A percentile compares a stretch with the other conserved stretches of the same genome.
Evolutionary conservation across 2,329 filamentous ascomycete species (phyloP).

Genomic region (Beauveria australis): DNA sequence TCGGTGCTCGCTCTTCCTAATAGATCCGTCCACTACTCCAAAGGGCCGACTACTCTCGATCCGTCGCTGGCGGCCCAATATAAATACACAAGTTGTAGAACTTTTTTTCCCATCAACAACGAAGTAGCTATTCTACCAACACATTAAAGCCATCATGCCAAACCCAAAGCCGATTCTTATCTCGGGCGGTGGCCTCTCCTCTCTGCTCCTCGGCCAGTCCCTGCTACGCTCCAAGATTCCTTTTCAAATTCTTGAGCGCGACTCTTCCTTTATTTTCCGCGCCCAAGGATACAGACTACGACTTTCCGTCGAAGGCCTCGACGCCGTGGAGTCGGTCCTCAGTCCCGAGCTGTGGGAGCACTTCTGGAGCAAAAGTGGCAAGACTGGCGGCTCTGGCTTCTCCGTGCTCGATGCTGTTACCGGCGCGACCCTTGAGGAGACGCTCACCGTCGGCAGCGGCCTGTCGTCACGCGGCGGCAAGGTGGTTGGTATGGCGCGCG

Average conservation of each 20-base stretch:
- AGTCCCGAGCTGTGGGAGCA: conserved; percentile 35
- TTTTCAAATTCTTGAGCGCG: conserved; percentile 50
- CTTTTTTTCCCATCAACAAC: not conserved
- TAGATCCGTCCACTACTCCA: not conserved
- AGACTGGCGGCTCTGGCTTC: conserved; percentile 50
- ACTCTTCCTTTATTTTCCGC: conserved; percentile 41
- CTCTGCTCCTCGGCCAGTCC: conserved; percentile 35
- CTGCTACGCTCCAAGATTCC: conserved; percentile 34
- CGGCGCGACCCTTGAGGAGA: not conserved
- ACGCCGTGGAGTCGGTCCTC: conserved; percentile 53
- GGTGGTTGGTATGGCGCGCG: conserved; percentile 52
- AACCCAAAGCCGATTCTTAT: conserved; percentile 30
- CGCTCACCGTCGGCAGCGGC: not conserved
- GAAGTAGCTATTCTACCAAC: not conserved
- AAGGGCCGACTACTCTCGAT: not conserved
- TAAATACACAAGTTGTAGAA: not conserved
- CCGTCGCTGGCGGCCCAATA: not conserved
- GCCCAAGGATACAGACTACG: conserved; percentile 56
- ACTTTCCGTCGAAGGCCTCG: conserved; percentile 46
- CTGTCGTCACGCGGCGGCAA: conserved; percentile 48
- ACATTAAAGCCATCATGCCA: not conserved
- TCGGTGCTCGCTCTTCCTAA: not conserved
- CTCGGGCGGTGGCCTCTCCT: conserved; percentile 35
- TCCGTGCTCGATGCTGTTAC: conserved; percentile 43
- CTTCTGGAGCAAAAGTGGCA: conserved; percentile 53